phyloP scores from a whole-genome alignment of 768 basidiomycete genomes.

The Tubosaeta sp. region DNA sequence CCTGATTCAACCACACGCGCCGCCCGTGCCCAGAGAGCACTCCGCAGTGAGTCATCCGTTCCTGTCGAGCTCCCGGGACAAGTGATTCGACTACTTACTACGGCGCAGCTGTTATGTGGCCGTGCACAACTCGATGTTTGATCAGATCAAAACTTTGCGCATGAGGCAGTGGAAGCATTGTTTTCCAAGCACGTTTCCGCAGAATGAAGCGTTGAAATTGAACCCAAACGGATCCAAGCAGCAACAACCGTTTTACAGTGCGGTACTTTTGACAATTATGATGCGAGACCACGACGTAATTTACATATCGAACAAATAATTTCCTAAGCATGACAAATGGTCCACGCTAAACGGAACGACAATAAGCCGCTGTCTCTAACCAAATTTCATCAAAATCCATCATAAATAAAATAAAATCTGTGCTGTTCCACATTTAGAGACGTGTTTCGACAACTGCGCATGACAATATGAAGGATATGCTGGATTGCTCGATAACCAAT shows the following conservation, averaged over 20 bases:
- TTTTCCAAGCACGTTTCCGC: neutral
- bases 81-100: neutral
- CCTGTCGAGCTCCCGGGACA: neutral
- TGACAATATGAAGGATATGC: neutral
- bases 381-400: slow-evolving; percentile 1
- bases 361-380: slow-evolving; percentile 3
- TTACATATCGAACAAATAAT: slow-evolving; percentile 30
- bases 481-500: neutral
- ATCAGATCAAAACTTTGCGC: neutral
- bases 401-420: slow-evolving; percentile 5
- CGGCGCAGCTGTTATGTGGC: neutral
- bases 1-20: neutral
- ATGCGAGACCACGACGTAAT: slow-evolving; percentile 15
- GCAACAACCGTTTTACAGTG: neutral
- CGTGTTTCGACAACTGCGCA: slow-evolving; percentile 1
- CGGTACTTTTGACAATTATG: slow-evolving; percentile 3
- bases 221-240: neutral
- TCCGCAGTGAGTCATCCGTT: neutral
- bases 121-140: neutral
- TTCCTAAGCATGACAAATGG: slow-evolving; percentile 21
- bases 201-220: neutral
- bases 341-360: slow-evolving; percentile 25
- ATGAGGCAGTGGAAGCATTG: neutral
- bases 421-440: slow-evolving; percentile 4
- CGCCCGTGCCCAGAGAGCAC: neutral